Percentiles rank a stretch among this genome's conserved stretches.
Evolutionary conservation across 306 rosid genomes (phyloP).

Genomic region (Canavalia ensiformis): DNA sequence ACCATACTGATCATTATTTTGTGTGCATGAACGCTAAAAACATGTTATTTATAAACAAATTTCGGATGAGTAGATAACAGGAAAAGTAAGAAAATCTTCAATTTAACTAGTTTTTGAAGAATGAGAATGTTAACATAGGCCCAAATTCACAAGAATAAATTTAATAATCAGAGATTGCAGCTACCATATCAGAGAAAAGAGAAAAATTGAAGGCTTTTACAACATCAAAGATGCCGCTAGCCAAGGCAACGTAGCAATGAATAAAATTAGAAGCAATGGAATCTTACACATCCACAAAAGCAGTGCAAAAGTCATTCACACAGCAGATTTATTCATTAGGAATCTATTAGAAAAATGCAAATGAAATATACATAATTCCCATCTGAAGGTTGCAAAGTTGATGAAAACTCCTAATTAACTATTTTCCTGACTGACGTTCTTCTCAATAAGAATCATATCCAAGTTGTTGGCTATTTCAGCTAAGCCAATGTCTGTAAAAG

Average conservation of each 20-base stretch:
- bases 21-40: not conserved
- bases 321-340: slow-evolving; percentile 33
- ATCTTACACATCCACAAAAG: slow-evolving; percentile 8
- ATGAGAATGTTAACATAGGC: slow-evolving; percentile 10
- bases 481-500: slow-evolving; percentile 69
- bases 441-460: slow-evolving; percentile 65
- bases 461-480: slow-evolving; percentile 62
- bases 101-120: not conserved
- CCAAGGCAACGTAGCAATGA: not conserved
- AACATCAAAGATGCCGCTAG: slow-evolving; percentile 17
- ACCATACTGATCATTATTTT: not conserved
- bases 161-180: not conserved
- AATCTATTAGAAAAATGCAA: slow-evolving; percentile 21
- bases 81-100: not conserved
- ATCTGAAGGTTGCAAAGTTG: slow-evolving; percentile 26
- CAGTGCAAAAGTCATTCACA: slow-evolving; percentile 25
- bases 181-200: slow-evolving; percentile 3
- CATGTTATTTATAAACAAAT: not conserved
- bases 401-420: slow-evolving; percentile 43
- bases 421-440: slow-evolving; percentile 54
- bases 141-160: not conserved
- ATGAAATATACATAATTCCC: slow-evolving; percentile 43
- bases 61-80: not conserved
- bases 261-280: slow-evolving; percentile 21
- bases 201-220: slow-evolving; percentile 5